Evolutionary conservation across 208 protist genomes (phyloP), one percentile per base, ranked within the genome.

Genomic region (Leishmania turanica): DNA sequence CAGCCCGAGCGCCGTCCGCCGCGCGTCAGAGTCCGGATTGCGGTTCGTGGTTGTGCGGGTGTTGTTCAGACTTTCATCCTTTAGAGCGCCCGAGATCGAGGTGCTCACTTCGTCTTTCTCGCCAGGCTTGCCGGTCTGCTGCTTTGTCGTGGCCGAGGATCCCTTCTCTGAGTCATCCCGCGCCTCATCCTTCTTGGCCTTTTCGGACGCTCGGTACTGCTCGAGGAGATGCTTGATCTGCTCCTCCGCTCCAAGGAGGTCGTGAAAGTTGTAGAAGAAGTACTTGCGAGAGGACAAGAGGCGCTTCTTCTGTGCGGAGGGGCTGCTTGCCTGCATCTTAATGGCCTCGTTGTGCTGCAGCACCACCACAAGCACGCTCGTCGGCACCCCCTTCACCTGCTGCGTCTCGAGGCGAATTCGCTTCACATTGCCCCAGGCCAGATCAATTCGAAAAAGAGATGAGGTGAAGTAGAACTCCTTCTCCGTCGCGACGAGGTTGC

Each of bases 221-320:
- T 91, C 82, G 82, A 90, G 79, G 62, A 81, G 81, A 54, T 60
- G 66, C 79, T 84, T 93, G 27, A 95, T 70, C 40, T 85, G 72
- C 62, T 90, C 91, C 72, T 92, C 84, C 21, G 84, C 90, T 3
- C 87, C 84, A 1, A 97, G 88, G 58, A 97, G 87, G 74, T 97
- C 92, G 17, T 95, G 82, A 72, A 97, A 96, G 27, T 88, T 81
- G 69, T 95, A 96, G 75, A 97, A 95, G 73, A 91, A 93, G 78
- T 92, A 93, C 73, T 85, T 86, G 9, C 80, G 73, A 37, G 80
- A 81, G n/a, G 81, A 78, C 9, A 66, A 80, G 15, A 73, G 79
- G 60, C 73, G 78, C 75, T 77, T 85, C 40, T 66, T 81, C 37
- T 80, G 71, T 6, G n/a, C 75, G 5, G 78, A 53, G 8, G 78